Base-by-base conservation (phyloP, 2,329 filamentous ascomycete genomes). In the Emericellopsis cladophorae region DNA sequence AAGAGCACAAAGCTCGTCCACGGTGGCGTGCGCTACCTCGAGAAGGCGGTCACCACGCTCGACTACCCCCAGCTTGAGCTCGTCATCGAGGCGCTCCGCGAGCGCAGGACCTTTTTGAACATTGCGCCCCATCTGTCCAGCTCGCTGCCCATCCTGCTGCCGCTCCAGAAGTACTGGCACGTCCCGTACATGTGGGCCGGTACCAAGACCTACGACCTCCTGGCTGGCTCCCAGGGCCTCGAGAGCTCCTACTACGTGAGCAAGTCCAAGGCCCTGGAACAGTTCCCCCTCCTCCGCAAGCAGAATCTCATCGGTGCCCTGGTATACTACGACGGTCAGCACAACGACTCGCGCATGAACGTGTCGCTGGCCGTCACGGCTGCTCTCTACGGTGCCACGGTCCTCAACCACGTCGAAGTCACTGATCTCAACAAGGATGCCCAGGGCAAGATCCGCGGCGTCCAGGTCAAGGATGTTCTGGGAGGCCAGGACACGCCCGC, bases 1-100 rank as follows among this genome's bases (percentile, higher is more conserved):
- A 90, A 90, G 67, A 88, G 82, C 64, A 92, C 84, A 38, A 92
- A 92, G 63, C 70, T 92, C 40, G 85, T 92, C 15, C 84, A 92
- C 61, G 84, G 84, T 49, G 84, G 84, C 54, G 85, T 92, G 44
- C 76, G 84, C 49, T 92, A 90, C 57, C 68, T 92, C 44, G 85
- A 92, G 60, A 92, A 92, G 67, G 84, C 84, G 41, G 78, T 92
- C 39, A 87, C 80, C 79, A 84, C 89, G 57, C 67, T 90, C 52
- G 84, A 92, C 60, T 89, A 88, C 58, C 80, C 79, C 49, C 84
- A 92, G 72, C 84, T 87, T 55, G 68, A 80, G 55, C 73, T 92
- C 37, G 84, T 92, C 52, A 82, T 80, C 58, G 84, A 90, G 62
- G 84, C 84, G 31, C 72, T 92, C 40, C 79, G 83, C 49, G 84